Base-by-base conservation (phyloP, 192 early-diverging fungal genomes). In the Lobosporangium transversale region DNA sequence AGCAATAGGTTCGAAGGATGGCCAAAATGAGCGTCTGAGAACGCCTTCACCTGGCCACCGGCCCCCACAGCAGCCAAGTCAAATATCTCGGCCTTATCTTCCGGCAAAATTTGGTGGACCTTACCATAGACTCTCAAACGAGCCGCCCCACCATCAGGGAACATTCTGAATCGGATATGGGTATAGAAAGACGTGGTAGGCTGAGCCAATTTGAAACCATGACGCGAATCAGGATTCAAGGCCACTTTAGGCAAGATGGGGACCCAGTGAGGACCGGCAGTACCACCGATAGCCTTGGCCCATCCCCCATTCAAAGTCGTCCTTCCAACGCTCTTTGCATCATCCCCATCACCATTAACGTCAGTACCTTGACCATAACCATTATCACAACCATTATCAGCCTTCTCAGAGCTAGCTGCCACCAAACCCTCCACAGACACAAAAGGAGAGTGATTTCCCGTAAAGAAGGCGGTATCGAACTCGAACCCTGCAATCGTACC, bases 381-480 rank as follows among this genome's bases (percentile, higher is more conserved):
- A 4, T 30, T 36, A 33, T 36, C 60, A 37, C 23, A 14, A 51
- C 8, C 53, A 27, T 29, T 30, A 37, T 10, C 63, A 24, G 30
- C 47, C 17, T 30, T 43, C 17, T 21, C 17, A 17, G 53, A 26
- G 6, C 29, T 5, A 0, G 33, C 29, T 27, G 49, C 54, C 55
- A 58, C 55, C 2, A 62, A 84, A 7, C 84, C 94, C 78, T 97
- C 94, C 31, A 98, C 89, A 36, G 89, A 91, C 43, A 93, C 91
- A 35, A 86, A 76, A 0, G 95, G 93, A 23, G 92, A 89, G 58
- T 98, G 93, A 83, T 98, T 97, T 56, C 96, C 96, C 24, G 92
- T 95, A 73, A 98, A 98, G 81, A 89, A 91, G 56, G 90, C 87
- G 15, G 96, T 97, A 78, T 98, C 95, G 17, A 93, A 70, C 78